Conservation (phyloP, 495 filamentous ascomycete species). For the Xanthoparmelia taractica region DNA sequence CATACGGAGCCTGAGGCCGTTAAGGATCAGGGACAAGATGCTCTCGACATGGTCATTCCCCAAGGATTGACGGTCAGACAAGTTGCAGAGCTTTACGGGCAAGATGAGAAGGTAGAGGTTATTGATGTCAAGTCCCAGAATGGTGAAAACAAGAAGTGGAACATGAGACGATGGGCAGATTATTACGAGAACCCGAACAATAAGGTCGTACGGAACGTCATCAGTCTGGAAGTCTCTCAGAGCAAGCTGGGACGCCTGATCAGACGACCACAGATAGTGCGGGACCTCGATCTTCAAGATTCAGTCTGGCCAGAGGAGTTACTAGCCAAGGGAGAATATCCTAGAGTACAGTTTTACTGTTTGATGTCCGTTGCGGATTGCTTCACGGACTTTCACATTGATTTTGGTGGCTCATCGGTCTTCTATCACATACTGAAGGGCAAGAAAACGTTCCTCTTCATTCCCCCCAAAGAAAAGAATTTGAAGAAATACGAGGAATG, state of each 20-base stretch:
- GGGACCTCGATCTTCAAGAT: slow-evolving; percentile 65
- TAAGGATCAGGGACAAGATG: slow-evolving; percentile 56
- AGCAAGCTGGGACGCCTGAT: slow-evolving; percentile 59
- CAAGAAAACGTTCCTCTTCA: slow-evolving; percentile 73
- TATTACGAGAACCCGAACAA: slow-evolving; percentile 62
- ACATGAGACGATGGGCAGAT: slow-evolving; percentile 63
- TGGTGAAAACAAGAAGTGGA: slow-evolving; percentile 61
- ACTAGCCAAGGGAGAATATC: slow-evolving; percentile 47
- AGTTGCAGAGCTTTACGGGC: slow-evolving; percentile 60
- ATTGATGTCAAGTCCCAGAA: slow-evolving; percentile 73
- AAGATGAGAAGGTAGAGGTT: slow-evolving; percentile 58
- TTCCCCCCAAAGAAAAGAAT: slow-evolving; percentile 64
- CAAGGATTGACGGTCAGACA: slow-evolving; percentile 56
- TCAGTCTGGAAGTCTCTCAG: slow-evolving; percentile 67
- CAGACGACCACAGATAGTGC: slow-evolving; percentile 60
- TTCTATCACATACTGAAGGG: slow-evolving; percentile 73
- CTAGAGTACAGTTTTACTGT: slow-evolving; percentile 64
- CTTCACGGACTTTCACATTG: slow-evolving; percentile 75
- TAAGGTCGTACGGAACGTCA: slow-evolving; percentile 65
- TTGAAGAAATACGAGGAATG: slow-evolving; percentile 73
- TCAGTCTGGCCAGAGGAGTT: slow-evolving; percentile 62
- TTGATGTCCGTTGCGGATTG: slow-evolving; percentile 75
- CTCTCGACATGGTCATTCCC: slow-evolving; percentile 68
- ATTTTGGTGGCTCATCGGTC: slow-evolving; percentile 72
- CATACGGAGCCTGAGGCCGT: slow-evolving; percentile 40